Conservation (phyloP, 441 rosid species). For the Hypseocharis bilobata region DNA sequence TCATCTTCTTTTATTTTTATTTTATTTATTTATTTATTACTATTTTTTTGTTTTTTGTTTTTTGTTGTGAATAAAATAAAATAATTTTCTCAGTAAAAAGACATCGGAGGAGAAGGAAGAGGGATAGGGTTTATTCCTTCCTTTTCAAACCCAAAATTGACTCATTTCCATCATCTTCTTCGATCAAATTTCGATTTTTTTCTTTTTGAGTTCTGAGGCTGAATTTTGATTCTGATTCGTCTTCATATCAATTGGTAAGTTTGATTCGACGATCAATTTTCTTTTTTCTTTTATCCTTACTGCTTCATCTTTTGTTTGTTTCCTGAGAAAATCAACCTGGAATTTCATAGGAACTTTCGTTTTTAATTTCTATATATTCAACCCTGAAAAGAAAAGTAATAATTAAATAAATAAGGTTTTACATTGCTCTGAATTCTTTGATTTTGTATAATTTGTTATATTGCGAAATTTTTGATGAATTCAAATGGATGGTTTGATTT, state of each 20-base stretch:
- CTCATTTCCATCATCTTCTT: not conserved
- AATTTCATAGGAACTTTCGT: not conserved
- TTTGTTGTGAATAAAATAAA: no score
- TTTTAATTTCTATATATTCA: not conserved
- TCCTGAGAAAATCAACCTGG: not conserved
- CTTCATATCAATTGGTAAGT: not conserved
- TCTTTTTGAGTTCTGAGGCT: not conserved
- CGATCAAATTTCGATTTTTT: not conserved
- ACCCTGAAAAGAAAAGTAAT: not conserved
- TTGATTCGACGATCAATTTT: not conserved
- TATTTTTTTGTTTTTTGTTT: not conserved
- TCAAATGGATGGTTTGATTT: not conserved
- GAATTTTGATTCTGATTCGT: not conserved
- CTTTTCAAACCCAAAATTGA: not conserved
- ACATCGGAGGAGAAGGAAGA: not conserved
- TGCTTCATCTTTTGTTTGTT: not conserved
- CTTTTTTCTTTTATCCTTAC: not conserved
- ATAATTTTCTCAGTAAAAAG: no score
- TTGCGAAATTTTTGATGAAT: not conserved
- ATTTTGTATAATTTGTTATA: not conserved
- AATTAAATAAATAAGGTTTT: not conserved
- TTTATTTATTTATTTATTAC: no score
- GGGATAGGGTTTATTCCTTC: not conserved
- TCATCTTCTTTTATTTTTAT: no score
- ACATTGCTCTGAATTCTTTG: not conserved